Percentiles rank a stretch among this genome's conserved stretches.
Conservation (phyloP, 805 yeast genomes). For the Pichia heedii region DNA sequence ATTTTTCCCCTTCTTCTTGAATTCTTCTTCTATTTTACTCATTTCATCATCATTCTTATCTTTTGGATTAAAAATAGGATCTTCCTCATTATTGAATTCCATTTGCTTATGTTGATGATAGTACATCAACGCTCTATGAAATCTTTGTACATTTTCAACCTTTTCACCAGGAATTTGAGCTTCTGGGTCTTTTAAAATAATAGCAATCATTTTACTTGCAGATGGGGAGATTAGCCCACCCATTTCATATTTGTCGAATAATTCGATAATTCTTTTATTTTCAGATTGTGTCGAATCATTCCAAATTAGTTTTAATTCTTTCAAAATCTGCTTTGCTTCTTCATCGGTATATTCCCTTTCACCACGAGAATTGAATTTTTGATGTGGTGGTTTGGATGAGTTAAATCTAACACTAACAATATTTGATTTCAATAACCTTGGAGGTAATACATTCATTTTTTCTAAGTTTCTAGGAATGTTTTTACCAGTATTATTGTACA, state of each 20-base stretch:
- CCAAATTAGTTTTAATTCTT: slow-evolving; percentile 22
- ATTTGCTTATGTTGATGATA: slow-evolving; percentile 24
- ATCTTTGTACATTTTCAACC: slow-evolving; percentile 23
- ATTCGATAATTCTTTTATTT: slow-evolving; percentile 10
- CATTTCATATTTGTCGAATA: slow-evolving; percentile 23
- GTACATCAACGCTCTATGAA: slow-evolving; percentile 24
- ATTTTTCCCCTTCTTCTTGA: slow-evolving; percentile 3
- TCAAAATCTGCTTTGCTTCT: slow-evolving; percentile 19
- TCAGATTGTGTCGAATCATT: slow-evolving; percentile 15
- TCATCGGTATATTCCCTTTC: slow-evolving; percentile 22
- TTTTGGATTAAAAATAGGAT: slow-evolving; percentile 18
- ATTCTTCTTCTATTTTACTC: background rate
- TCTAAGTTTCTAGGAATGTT: background rate
- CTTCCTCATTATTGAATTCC: slow-evolving; percentile 15
- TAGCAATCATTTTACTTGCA: slow-evolving; percentile 21
- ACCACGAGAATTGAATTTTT: slow-evolving; percentile 19
- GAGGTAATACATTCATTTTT: background rate
- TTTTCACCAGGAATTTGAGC: slow-evolving; percentile 22
- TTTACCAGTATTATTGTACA: background rate
- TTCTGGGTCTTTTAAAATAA: slow-evolving; percentile 20
- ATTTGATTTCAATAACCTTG: background rate
- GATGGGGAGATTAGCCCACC: slow-evolving; percentile 26
- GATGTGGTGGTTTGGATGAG: slow-evolving; percentile 6
- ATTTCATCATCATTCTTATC: background rate
- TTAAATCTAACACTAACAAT: slow-evolving; percentile 5